phyloP scores from a whole-genome alignment of 176 grass and related monocot species.

The Paspalum notatum region DNA sequence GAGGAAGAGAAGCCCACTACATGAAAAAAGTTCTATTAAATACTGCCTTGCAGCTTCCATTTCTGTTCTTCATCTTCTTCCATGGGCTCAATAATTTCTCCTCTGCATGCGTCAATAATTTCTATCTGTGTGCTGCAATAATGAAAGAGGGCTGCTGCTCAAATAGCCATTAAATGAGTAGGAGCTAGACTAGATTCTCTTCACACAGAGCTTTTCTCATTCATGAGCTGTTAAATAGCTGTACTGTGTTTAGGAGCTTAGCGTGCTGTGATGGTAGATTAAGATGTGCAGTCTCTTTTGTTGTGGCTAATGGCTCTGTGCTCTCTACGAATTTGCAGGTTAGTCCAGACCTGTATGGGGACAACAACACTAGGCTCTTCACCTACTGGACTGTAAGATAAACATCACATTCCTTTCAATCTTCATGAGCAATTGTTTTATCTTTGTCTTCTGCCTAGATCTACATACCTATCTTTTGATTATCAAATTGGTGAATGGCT shows the following conservation, averaged over 20 bases:
- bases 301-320: slow-evolving; percentile 28
- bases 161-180: slow-evolving; percentile 31
- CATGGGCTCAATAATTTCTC: slow-evolving; percentile 42
- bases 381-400: slow-evolving; percentile 92
- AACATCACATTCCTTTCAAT: slow-evolving; percentile 38
- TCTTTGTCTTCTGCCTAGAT: slow-evolving; percentile 39
- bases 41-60: slow-evolving; percentile 49
- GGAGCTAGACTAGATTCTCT: slow-evolving; percentile 37
- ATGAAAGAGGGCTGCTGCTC: slow-evolving; percentile 31
- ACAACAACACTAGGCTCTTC: slow-evolving; percentile 88
- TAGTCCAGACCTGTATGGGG: slow-evolving; percentile 84
- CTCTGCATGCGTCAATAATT: slow-evolving; percentile 46
- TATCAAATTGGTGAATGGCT: background rate
- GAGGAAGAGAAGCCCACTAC: background rate
- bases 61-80: slow-evolving; percentile 46
- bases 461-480: slow-evolving; percentile 11
- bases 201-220: background rate
- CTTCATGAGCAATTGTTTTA: slow-evolving; percentile 14
- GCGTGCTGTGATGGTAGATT: slow-evolving; percentile 16
- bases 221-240: slow-evolving; percentile 13
- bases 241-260: slow-evolving; percentile 37
- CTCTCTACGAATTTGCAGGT: slow-evolving; percentile 61
- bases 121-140: slow-evolving; percentile 44
- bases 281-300: background rate
- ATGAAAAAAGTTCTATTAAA: slow-evolving; percentile 57